These are phyloP conservation scores for Boletus coccyginus DNA, from an alignment of 768 basidiomycete species.

Conservation along the genomic window DNA sequence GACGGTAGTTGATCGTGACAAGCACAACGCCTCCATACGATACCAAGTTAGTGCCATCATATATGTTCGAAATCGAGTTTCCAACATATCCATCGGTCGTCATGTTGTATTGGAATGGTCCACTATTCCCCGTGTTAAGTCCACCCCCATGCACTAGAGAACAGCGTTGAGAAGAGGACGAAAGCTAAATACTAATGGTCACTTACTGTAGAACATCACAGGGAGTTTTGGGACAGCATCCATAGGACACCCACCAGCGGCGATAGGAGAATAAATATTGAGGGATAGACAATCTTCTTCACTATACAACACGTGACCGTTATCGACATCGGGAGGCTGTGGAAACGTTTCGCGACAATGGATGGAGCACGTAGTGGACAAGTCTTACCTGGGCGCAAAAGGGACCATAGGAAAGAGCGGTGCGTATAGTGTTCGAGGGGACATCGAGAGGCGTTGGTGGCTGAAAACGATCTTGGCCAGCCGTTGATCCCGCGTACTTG, in stretches of 20 bases:
- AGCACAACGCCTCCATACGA: slow-evolving; percentile 25
- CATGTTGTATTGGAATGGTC: slow-evolving; percentile 21
- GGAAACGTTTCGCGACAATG: not conserved
- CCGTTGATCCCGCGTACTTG: slow-evolving; percentile 10
- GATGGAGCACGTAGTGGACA: not conserved
- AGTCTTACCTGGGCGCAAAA: slow-evolving; percentile 17
- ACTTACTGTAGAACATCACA: slow-evolving; percentile 20
- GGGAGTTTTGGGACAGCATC: slow-evolving; percentile 9
- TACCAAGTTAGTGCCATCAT: slow-evolving; percentile 24
- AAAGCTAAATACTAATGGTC: not conserved
- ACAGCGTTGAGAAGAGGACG: not conserved
- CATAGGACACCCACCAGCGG: not conserved
- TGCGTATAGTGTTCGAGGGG: not conserved
- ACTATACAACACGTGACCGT: slow-evolving; percentile 4
- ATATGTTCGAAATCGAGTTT: slow-evolving; percentile 17
- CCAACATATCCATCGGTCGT: slow-evolving; percentile 20
- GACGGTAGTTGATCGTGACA: slow-evolving; percentile 24
- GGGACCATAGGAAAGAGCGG: slow-evolving; percentile 13
- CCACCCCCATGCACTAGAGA: slow-evolving; percentile 20
- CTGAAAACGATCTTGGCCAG: slow-evolving; percentile 10
- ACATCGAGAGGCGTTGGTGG: slow-evolving; percentile 1
- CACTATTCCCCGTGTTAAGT: slow-evolving; percentile 13
- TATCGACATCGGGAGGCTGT: slow-evolving; percentile 15
- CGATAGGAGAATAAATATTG: slow-evolving; percentile 19
- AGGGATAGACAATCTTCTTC: slow-evolving; percentile 21